phyloP scores from a whole-genome alignment of 805 yeast genomes.

The Lipomyces yamanashiensis region DNA sequence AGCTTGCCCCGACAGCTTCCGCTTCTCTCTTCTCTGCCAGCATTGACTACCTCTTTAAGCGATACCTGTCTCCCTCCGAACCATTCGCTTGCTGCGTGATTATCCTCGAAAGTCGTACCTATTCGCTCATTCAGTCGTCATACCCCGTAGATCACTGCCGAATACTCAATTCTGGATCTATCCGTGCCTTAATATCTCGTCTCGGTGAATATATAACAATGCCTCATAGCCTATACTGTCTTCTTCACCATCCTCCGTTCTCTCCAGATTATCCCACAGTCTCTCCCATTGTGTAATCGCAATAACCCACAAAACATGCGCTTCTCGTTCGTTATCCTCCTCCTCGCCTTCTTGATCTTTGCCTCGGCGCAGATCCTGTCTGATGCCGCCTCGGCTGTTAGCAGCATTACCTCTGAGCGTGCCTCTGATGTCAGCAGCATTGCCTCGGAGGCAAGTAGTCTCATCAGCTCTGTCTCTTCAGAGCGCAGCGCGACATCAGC shows the following conservation, averaged over 20 bases:
- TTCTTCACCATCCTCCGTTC: background rate
- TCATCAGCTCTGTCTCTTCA: too few species aligned
- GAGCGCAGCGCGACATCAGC: too few species aligned
- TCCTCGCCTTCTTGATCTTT: constrained; percentile 2
- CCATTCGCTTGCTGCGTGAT: too few species aligned
- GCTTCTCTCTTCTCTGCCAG: too few species aligned
- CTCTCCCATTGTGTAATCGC: background rate
- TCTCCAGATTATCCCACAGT: background rate
- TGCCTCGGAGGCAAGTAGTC: too few species aligned
- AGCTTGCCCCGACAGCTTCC: background rate
- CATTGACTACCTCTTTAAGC: background rate
- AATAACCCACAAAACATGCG: background rate
- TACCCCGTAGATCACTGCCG: constrained; percentile 5
- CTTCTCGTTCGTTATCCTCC: background rate
- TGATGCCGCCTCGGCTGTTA: constrained; percentile 1
- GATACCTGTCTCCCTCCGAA: background rate
- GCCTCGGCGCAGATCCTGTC: constrained; percentile 6
- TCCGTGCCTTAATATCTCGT: background rate
- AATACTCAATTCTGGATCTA: background rate
- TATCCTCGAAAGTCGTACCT: background rate
- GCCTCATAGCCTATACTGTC: background rate
- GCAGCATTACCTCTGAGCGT: constrained; percentile 1
- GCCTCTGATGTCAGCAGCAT: too few species aligned
- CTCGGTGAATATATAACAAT: background rate
- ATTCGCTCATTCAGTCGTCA: constrained; percentile 7